Conservation (phyloP, 1,284 basidiomycete genomes). For the Sanghuangporus sanghuang region DNA sequence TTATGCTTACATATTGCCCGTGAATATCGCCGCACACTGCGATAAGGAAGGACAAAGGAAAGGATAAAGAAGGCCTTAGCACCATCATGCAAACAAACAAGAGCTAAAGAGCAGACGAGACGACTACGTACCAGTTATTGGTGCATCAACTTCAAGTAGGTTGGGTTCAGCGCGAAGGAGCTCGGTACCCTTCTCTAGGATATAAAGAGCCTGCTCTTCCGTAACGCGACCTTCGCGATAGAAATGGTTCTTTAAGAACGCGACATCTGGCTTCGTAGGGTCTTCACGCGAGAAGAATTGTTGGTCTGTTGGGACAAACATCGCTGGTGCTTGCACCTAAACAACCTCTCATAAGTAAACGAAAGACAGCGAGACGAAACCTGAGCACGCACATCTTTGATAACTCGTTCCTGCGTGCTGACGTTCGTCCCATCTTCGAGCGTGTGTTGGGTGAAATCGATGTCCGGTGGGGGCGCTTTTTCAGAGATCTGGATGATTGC, state of each 20-base stretch:
- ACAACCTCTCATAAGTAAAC: not conserved
- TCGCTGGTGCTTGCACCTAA: conserved; percentile 93
- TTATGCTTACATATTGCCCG: conserved; percentile 64
- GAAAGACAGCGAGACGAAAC: not conserved
- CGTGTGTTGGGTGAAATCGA: conserved; percentile 87
- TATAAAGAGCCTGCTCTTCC: conserved; percentile 88
- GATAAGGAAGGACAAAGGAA: too few relatives aligned
- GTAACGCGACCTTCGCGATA: conserved; percentile 92
- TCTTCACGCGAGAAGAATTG: conserved; percentile 90
- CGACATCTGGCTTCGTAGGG: conserved; percentile 88
- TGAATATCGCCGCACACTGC: conserved; percentile 91
- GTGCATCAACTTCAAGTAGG: conserved; percentile 86
- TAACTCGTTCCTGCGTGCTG: conserved; percentile 80
- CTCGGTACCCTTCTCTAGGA: conserved; percentile 76
- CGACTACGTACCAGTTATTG: conserved; percentile 71
- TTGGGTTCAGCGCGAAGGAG: conserved; percentile 78
- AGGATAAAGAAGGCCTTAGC: conserved; percentile 9
- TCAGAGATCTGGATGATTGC: conserved; percentile 72
- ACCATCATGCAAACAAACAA: not conserved
- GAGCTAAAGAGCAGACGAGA: not conserved
- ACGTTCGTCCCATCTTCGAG: conserved; percentile 86
- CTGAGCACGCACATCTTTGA: conserved; percentile 66
- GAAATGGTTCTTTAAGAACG: conserved; percentile 98
- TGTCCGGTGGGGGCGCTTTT: conserved; percentile 56
- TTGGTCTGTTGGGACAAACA: conserved; percentile 85